Evolutionary conservation across 495 filamentous ascomycete species (phyloP), one percentile per base, ranked within the genome.

Genomic region (Hamigera avellanea): DNA sequence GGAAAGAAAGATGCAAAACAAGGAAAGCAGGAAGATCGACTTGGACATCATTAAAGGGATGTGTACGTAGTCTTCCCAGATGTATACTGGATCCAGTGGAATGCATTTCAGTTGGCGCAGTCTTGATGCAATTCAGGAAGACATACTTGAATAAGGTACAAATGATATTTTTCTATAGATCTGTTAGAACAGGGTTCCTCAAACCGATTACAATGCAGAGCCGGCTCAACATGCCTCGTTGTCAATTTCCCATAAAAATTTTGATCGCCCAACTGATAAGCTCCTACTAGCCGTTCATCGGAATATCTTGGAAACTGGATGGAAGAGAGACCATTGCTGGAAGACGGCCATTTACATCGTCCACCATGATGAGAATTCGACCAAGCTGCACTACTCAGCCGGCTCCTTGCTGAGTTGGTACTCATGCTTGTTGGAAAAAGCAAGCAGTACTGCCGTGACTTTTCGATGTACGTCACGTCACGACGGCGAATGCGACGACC

Each of bases 91-190:
- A 30, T n/a, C 6, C 5, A 15, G 10, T 6, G 27, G 10, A n/a
- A 6, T n/a, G 12, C 4, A 6, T 30, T 5, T 30, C 27, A n/a
- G 3, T 6, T 8, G 30, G n/a, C 9, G 21, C n/a, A n/a, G n/a
- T n/a, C n/a, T n/a, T n/a, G n/a, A n/a, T n/a, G n/a, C n/a, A n/a
- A n/a, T n/a, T n/a, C 12, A 13, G 28, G 6, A 15, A 30, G 5
- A 35, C 33, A 26, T 35, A 35, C 33, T 35, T 6, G 33, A 25
- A 35, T 35, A 19, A 21, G n/a, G 18, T 3, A 15, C 16, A 21
- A 7, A 21, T 13, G 18, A 14, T 21, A 10, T 3, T 25, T 21
- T 12, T 23, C 33, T 35, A 35, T 35, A 9, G n/a, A 25, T 13
- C 17, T 6, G 21, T 35, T 25, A 35, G 33, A 35, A 2, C 7